phyloP scores from a whole-genome alignment of 495 filamentous ascomycete genomes.

The Xylaria intraflava region DNA sequence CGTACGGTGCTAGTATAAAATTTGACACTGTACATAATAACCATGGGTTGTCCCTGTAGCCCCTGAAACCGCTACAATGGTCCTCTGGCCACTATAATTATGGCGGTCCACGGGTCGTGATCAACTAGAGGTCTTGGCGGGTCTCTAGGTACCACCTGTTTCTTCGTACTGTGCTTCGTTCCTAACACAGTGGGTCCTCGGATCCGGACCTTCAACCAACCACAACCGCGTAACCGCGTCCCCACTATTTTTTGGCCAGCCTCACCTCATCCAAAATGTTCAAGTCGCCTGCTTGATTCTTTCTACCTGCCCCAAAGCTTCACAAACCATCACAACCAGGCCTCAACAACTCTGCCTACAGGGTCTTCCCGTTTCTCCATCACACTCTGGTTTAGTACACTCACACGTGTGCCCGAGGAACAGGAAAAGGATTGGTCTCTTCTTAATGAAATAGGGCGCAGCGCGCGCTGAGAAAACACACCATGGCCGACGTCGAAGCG shows the following conservation, averaged over 20 bases:
- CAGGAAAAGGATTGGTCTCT: background rate
- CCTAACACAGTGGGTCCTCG: background rate
- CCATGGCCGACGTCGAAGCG: constrained; percentile 28
- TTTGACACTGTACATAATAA: no score
- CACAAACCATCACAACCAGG: background rate
- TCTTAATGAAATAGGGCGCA: background rate
- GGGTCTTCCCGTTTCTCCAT: background rate
- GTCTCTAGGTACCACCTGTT: no score
- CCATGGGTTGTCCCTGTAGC: no score
- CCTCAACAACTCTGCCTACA: background rate
- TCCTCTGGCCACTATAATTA: no score
- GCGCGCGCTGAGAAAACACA: constrained; percentile 1
- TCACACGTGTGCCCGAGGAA: background rate
- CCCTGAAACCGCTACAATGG: no score
- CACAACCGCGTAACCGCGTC: constrained; percentile 3
- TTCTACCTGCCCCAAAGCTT: background rate
- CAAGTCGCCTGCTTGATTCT: no score
- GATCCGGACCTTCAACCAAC: background rate
- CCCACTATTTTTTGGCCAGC: constrained; percentile 14
- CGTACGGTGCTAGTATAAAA: no score
- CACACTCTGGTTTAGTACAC: background rate
- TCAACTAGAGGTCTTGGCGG: constrained; percentile 11
- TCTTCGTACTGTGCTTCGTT: no score
- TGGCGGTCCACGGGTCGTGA: no score
- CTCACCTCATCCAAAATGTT: constrained; percentile 5